Base-by-base conservation (phyloP, 805 yeast genomes). In the Candida xiaguanensis region DNA sequence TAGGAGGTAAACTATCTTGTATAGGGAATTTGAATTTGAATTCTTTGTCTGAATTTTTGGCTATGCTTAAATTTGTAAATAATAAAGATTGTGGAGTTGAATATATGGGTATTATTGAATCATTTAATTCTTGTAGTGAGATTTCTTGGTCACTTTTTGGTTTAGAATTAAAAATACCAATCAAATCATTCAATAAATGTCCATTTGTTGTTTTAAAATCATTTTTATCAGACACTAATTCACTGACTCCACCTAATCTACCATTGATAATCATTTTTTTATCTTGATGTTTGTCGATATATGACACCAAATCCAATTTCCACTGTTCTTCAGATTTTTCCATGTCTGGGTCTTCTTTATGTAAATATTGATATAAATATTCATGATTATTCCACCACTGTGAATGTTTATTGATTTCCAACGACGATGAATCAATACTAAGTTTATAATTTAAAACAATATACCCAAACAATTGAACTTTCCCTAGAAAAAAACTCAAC, bases 401-500 rank as follows among this genome's bases (percentile, higher is more conserved):
- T 13, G 50, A 37, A 26, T 29, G 38, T 20, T 52, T 44, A 28
- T 40, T 19, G 11, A 29, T 15, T 48, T 45, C 44, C 34, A 41
- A 31, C 22, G 47, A 12, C 1, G 48, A 34, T 19, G 50, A 6
- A 17, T 42, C 53, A 12, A 46, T 36, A 30, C 52, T 62, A 34
- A 64, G 55, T 34, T 57, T 56, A 42, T 65, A 65, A 45, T 68
- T 68, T 22, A 63, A 55, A 7, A 65, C 61, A 11, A 63, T 60
- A 29, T 59, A 65, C 4, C 74, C 74, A 31, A 64, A 44, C 37
- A 68, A 43, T 46, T 68, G 74, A 16, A 67, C 42, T 43, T 67
- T 58, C 1, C 72, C 72, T 23, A 67, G 47, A 33, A 59, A 54
- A 3, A 66, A 45, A 5, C 47, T 34, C 39, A 47, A 18, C 15